Evolutionary conservation across 495 filamentous ascomycete genomes (phyloP).

Genomic region (Parathielavia hyrcaniae): DNA sequence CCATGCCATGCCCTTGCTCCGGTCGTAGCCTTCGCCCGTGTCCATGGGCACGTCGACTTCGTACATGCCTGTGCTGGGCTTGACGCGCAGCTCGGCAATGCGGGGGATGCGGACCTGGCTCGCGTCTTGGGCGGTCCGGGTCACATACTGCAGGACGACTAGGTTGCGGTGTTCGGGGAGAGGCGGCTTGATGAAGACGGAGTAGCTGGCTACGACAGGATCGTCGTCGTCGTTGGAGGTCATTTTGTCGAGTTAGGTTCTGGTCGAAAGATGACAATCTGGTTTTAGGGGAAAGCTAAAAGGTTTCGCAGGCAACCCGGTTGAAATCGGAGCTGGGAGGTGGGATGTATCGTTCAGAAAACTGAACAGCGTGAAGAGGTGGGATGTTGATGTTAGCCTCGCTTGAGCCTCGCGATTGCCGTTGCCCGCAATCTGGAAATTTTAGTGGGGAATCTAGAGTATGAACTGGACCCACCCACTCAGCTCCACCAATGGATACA

Average conservation of each 20-base stretch:
- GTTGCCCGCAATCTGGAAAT: constrained; percentile 21
- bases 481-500: not conserved
- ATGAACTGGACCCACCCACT: no score
- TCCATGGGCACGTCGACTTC: constrained; percentile 45
- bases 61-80: constrained; percentile 41
- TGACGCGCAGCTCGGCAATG: constrained; percentile 39
- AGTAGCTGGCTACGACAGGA: constrained; percentile 45
- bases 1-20: constrained; percentile 43
- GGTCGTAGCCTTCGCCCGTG: constrained; percentile 40
- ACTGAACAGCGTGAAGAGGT: not conserved
- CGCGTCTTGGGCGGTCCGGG: constrained; percentile 32
- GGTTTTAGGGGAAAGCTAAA: not conserved
- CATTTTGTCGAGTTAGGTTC: not conserved
- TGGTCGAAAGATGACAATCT: not conserved
- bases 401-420: constrained; percentile 2
- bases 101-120: constrained; percentile 27
- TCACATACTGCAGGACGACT: constrained; percentile 42
- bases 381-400: not conserved
- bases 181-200: constrained; percentile 43
- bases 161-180: constrained; percentile 40
- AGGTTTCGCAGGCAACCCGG: not conserved
- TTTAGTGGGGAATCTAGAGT: constrained; percentile 17
- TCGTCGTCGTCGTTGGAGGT: constrained; percentile 33
- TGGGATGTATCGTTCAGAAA: no score
- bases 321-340: no score